Evolutionary conservation across 176 grass and related monocot genomes (phyloP).

Genomic region (Triticum dicoccoides): DNA sequence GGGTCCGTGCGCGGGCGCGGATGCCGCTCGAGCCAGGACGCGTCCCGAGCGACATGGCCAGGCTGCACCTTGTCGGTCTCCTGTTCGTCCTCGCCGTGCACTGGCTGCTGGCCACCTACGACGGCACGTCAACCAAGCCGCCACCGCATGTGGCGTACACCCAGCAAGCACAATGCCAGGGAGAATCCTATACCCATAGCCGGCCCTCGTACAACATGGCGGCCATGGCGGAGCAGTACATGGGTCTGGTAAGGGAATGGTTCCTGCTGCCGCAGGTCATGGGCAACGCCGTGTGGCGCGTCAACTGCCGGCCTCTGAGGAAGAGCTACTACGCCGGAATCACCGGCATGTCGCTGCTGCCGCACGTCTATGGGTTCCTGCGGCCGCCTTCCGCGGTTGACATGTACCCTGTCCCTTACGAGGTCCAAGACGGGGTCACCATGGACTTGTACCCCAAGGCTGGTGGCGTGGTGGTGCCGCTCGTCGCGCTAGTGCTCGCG

Average conservation of each 20-base stretch:
- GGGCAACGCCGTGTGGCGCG: constrained; percentile 53
- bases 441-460: constrained; percentile 48
- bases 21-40: no score
- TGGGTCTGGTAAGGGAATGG: constrained; percentile 46
- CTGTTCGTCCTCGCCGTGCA: no score
- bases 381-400: constrained; percentile 29
- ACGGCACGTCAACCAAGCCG: no score
- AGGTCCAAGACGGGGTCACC: background rate
- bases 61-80: no score
- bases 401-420: constrained; percentile 23
- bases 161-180: no score
- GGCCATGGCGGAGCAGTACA: constrained; percentile 34
- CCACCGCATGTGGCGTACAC: no score
- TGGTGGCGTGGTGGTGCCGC: constrained; percentile 39
- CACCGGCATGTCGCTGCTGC: constrained; percentile 48
- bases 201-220: no score
- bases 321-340: constrained; percentile 48
- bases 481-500: constrained; percentile 15
- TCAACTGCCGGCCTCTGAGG: constrained; percentile 45
- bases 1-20: no score
- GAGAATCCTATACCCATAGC: no score
- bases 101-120: no score
- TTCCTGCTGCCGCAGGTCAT: constrained; percentile 58
- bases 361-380: constrained; percentile 42
- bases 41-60: no score